Conservation (phyloP, 2,329 filamentous ascomycete species). For the Nigrospora sphaerica region DNA sequence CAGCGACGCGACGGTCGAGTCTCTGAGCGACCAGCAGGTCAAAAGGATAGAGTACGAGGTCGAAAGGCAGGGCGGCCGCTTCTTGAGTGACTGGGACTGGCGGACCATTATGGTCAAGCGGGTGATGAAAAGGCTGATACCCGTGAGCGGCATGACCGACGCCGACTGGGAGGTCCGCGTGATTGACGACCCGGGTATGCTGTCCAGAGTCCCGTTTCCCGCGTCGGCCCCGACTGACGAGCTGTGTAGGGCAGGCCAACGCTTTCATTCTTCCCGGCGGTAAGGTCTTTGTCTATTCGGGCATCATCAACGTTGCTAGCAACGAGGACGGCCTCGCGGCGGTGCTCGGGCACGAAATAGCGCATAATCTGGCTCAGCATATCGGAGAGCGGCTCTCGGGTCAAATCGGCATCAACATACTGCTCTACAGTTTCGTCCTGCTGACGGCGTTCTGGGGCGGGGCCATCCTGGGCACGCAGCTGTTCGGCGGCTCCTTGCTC, state of each 20-base stretch:
- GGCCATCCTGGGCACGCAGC: slow-evolving; percentile 31
- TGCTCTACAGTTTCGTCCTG: slow-evolving; percentile 42
- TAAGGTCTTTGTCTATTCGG: slow-evolving; percentile 74
- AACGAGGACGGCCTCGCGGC: slow-evolving; percentile 66
- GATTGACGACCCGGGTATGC: slow-evolving; percentile 54
- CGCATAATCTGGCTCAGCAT: slow-evolving; percentile 67
- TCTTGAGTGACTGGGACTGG: slow-evolving; percentile 54
- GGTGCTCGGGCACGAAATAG: slow-evolving; percentile 74
- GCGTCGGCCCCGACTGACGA: slow-evolving; percentile 2
- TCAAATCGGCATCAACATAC: slow-evolving; percentile 42
- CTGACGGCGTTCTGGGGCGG: slow-evolving; percentile 37
- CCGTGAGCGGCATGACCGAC: slow-evolving; percentile 53
- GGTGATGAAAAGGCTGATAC: slow-evolving; percentile 61
- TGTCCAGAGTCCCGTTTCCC: background rate
- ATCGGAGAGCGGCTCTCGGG: slow-evolving; percentile 55
- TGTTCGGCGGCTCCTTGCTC: slow-evolving; percentile 41
- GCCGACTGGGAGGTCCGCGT: slow-evolving; percentile 67
- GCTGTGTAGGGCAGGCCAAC: slow-evolving; percentile 46
- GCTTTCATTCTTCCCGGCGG: slow-evolving; percentile 74
- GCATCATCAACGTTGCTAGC: slow-evolving; percentile 60
- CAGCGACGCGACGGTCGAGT: slow-evolving; percentile 44
- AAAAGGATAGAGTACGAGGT: slow-evolving; percentile 48
- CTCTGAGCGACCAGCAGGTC: slow-evolving; percentile 46
- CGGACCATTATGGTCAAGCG: slow-evolving; percentile 49
- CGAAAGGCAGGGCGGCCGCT: slow-evolving; percentile 40